These are phyloP conservation scores for Sclerotiophoma versabilis DNA, from an alignment of 2,329 filamentous ascomycete species.

Conservation along the genomic window DNA sequence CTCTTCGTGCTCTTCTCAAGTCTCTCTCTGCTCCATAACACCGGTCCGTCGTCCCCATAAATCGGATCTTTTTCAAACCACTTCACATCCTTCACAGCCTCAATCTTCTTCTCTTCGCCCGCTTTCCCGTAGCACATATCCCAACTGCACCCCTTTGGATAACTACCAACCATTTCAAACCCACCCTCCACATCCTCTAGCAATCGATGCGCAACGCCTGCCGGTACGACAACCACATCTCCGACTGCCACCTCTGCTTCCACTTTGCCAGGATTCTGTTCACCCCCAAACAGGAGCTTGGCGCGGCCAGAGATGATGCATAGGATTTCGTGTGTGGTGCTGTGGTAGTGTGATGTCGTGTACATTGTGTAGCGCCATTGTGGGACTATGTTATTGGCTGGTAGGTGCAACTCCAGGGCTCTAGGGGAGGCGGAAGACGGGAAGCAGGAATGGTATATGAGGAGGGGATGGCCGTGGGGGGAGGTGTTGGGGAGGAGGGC, in stretches of 20 bases:
- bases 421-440: conserved; percentile 52
- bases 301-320: conserved; percentile 66
- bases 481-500: conserved; percentile 68
- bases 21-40: conserved; percentile 30
- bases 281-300: conserved; percentile 70
- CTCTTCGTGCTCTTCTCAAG: conserved; percentile 15
- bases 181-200: conserved; percentile 62
- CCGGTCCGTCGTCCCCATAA: conserved; percentile 37
- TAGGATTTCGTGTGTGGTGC: conserved; percentile 71
- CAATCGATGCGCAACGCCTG: conserved; percentile 70
- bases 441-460: conserved; percentile 71
- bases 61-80: conserved; percentile 70
- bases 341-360: conserved; percentile 70
- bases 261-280: conserved; percentile 64
- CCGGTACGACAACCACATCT: conserved; percentile 70
- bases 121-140: conserved; percentile 73
- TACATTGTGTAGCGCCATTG: conserved; percentile 78
- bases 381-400: conserved; percentile 59
- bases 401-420: conserved; percentile 64
- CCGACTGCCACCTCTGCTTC: conserved; percentile 64
- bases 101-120: conserved; percentile 62
- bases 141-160: conserved; percentile 66
- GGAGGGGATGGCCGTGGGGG: conserved; percentile 67
- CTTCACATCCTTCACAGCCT: conserved; percentile 56
- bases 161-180: conserved; percentile 73